Percentiles rank a stretch among this genome's conserved stretches.
These are phyloP conservation scores for Aquilaria malaccensis DNA, from an alignment of 345 rosid species.

Conservation along the genomic window DNA sequence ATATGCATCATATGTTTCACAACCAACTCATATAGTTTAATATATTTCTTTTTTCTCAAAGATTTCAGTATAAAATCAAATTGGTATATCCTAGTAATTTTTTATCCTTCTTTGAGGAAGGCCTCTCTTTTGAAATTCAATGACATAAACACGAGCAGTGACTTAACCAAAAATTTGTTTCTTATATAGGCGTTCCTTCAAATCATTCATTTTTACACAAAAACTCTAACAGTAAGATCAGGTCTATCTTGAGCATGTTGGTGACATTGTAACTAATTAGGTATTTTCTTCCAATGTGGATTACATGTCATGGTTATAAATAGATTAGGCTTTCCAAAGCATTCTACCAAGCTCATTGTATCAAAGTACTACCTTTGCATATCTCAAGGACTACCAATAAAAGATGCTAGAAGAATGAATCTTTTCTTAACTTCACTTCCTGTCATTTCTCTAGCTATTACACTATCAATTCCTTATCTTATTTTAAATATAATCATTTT, in stretches of 20 bases:
- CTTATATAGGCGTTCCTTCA: not conserved
- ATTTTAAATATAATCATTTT: not conserved
- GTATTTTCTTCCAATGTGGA: not conserved
- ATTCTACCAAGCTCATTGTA: not conserved
- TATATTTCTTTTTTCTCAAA: not conserved
- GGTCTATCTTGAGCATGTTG: not conserved
- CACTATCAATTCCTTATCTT: not conserved
- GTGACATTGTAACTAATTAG: not conserved
- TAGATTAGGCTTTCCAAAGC: not conserved
- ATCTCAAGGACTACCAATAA: conserved; percentile 1
- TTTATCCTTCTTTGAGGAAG: not conserved
- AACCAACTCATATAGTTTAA: not conserved
- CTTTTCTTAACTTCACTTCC: not conserved
- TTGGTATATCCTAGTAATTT: not conserved
- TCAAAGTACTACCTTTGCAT: not conserved
- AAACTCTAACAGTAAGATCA: not conserved
- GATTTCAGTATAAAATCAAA: not conserved
- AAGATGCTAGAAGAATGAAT: not conserved
- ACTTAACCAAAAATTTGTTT: not conserved
- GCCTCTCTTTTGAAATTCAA: no score
- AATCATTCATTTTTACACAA: not conserved
- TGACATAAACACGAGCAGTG: no score
- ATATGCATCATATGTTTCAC: not conserved
- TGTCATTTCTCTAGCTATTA: not conserved
- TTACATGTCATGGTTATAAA: not conserved